phyloP scores from a whole-genome alignment of 345 rosid genomes.

The Moricandia arvensis region DNA sequence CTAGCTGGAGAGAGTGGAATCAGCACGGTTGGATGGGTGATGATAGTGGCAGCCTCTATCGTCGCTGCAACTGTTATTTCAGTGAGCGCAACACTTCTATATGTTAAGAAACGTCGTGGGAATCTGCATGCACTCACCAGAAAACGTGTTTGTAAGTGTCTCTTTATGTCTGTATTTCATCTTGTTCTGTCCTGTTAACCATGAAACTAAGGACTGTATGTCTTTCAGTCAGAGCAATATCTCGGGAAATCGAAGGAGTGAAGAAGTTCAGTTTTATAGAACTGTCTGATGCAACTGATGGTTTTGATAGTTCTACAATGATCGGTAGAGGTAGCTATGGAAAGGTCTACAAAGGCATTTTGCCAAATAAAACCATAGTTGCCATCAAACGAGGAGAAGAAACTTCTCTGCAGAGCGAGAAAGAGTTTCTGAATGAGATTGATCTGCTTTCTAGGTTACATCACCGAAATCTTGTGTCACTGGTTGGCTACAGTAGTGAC shows the following conservation, averaged over 20 bases:
- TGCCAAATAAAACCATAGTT: constrained; percentile 51
- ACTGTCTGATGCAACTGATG: constrained; percentile 62
- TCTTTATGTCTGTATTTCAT: neutral
- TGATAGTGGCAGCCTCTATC: constrained; percentile 49
- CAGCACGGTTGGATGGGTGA: constrained; percentile 47
- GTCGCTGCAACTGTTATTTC: constrained; percentile 45
- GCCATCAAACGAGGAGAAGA: constrained; percentile 85
- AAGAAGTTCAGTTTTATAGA: constrained; percentile 66
- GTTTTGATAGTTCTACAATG: constrained; percentile 58
- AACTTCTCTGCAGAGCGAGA: constrained; percentile 80
- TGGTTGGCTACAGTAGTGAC: constrained; percentile 84
- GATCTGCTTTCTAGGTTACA: constrained; percentile 74
- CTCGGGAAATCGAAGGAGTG: constrained; percentile 48
- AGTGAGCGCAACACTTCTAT: constrained; percentile 41
- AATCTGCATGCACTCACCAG: constrained; percentile 41
- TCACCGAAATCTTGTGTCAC: constrained; percentile 77
- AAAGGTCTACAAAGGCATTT: constrained; percentile 71
- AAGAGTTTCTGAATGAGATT: constrained; percentile 82
- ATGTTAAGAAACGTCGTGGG: constrained; percentile 42
- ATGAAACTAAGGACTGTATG: constrained; percentile 37
- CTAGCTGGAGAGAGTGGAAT: constrained; percentile 18
- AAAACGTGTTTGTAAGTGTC: constrained; percentile 52
- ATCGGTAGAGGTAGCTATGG: constrained; percentile 91
- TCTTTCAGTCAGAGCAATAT: constrained; percentile 32
- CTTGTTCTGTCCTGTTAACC: neutral